These are phyloP conservation scores for Penicillium cosmopolitanum DNA, from an alignment of 495 filamentous ascomycete genomes.

Conservation along the genomic window DNA sequence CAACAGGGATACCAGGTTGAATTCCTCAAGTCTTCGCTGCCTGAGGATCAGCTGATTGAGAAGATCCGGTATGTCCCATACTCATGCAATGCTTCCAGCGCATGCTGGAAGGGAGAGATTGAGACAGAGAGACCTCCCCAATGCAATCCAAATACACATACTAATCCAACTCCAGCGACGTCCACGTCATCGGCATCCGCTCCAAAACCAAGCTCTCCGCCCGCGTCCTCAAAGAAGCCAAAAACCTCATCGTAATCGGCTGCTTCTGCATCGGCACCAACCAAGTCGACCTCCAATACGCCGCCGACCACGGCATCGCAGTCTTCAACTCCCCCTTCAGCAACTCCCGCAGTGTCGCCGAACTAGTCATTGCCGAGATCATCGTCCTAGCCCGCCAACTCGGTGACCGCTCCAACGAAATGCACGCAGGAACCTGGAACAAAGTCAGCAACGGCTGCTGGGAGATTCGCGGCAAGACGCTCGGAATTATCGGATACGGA, in stretches of 20 bases:
- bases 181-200: conserved; percentile 96
- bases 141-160: neutral
- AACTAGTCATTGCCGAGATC: conserved; percentile 93
- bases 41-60: conserved; percentile 92
- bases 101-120: neutral
- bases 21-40: conserved; percentile 81
- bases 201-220: conserved; percentile 95
- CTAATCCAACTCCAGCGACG: conserved; percentile 62
- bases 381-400: conserved; percentile 90
- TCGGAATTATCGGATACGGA: conserved; percentile 96
- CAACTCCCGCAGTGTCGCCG: conserved; percentile 95
- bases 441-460: conserved; percentile 96
- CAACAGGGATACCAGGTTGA: conserved; percentile 96
- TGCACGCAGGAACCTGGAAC: conserved; percentile 96
- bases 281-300: conserved; percentile 93
- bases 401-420: conserved; percentile 89
- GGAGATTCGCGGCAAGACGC: conserved; percentile 97
- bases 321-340: conserved; percentile 99
- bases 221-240: conserved; percentile 82
- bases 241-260: conserved; percentile 92
- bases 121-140: neutral
- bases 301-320: conserved; percentile 87
- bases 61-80: conserved; percentile 74
- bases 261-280: conserved; percentile 99
- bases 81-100: too few relatives aligned